Evolutionary conservation across 352 stramenopile genomes (phyloP).

Genomic region (Peronospora belbahrii): DNA sequence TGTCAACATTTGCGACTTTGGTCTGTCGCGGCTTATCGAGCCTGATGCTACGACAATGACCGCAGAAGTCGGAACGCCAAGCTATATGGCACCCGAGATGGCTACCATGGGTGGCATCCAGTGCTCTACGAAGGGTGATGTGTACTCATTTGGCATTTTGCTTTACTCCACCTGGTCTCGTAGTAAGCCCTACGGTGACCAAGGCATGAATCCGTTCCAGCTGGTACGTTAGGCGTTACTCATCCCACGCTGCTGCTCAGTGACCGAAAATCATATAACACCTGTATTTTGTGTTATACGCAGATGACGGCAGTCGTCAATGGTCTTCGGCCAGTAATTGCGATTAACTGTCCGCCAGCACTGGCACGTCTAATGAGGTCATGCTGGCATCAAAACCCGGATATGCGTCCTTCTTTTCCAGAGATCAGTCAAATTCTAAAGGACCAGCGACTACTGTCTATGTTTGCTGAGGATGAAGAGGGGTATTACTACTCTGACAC

Average conservation of each 20-base stretch:
- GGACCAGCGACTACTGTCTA: constrained; percentile 62
- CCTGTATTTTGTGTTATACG: constrained; percentile 2
- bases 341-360: constrained; percentile 68
- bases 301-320: constrained; percentile 86
- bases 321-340: constrained; percentile 74
- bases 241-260: neutral
- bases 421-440: constrained; percentile 76
- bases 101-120: constrained; percentile 84
- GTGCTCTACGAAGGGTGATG: constrained; percentile 82
- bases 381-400: constrained; percentile 73
- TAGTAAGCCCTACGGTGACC: constrained; percentile 84
- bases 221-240: constrained; percentile 36
- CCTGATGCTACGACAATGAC: constrained; percentile 83
- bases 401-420: constrained; percentile 63
- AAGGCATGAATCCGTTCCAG: constrained; percentile 87
- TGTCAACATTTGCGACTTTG: constrained; percentile 93
- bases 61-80: constrained; percentile 81
- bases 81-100: constrained; percentile 89
- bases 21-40: constrained; percentile 82
- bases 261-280: neutral
- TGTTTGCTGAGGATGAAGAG: constrained; percentile 38
- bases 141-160: constrained; percentile 83
- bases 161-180: constrained; percentile 85
- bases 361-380: constrained; percentile 74
- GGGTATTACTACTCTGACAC: constrained; percentile 42